Evolutionary conservation across 129 eudicot species (phyloP), one percentile per base, ranked within the genome.

Genomic region (Deinandra increscens): DNA sequence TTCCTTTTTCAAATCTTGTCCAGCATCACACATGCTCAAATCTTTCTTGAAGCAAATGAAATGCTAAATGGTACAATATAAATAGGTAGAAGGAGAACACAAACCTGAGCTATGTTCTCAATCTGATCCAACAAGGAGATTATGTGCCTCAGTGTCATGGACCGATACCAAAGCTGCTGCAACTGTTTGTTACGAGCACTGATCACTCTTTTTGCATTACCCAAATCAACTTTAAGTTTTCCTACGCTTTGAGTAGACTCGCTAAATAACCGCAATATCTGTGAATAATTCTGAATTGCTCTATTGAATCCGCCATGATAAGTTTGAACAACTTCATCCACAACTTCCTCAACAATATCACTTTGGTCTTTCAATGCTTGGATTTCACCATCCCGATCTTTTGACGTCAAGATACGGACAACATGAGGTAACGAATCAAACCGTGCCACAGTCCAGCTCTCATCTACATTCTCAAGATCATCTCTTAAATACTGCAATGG

Each of bases 261-360:
- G 46, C 99, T 94, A 68, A 94, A 94, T 60, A 94, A 82, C 82
- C 97, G 86, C 78, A 94, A 84, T 73, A 94, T 94, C 90, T 89
- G 95, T 51, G 99, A 94, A 80, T 94, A 94, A 74, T 94, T 94
- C 81, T 94, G 99, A 70, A 94, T 94, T 2, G 99, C 99, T 79
- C 90, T 89, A 74, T 94, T 94, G 79, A 94, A 94, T 71, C 99
- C 99, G 70, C 96, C 78, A 75, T 94, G 99, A 75, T 94, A 94
- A 64, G 95, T 91, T 78, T 94, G 99, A 70, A 94, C 99, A 56
- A 94, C 99, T 83, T 90, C 99, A 75, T 94, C 93, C 64, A 94
- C 99, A 75, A 89, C 95, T 67, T 94, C 97, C 84, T 94, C 99
- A 31, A 94, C 81, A 60, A 89, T 82, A 60, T 94, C 95, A 75